Percentiles rank a stretch among this genome's conserved stretches.
phyloP scores from a whole-genome alignment of 441 rosid species.

The Erysimum cheiri region DNA sequence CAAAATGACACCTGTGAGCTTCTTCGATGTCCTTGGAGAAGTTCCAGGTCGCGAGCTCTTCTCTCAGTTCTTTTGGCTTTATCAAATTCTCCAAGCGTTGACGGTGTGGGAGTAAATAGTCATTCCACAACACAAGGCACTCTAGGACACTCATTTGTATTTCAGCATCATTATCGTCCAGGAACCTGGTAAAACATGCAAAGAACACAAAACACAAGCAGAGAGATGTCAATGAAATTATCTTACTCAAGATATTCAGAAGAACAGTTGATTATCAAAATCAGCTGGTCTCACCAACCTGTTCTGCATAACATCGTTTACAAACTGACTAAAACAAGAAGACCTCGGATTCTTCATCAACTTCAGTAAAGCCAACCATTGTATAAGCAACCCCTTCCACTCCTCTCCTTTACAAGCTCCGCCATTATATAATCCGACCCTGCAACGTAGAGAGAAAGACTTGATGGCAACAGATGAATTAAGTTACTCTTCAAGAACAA shows the following conservation, averaged over 20 bases:
- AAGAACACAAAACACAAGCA: conserved; percentile 25
- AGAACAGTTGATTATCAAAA: conserved; percentile 17
- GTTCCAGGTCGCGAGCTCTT: conserved; percentile 91
- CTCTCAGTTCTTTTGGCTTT: conserved; percentile 69
- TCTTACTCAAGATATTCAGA: conserved; percentile 18
- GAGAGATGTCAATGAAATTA: conserved; percentile 28
- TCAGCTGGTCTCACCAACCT: conserved; percentile 57
- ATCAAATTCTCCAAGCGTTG: conserved; percentile 82
- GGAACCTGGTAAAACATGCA: conserved; percentile 62
- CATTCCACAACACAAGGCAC: conserved; percentile 83
- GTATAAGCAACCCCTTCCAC: conserved; percentile 80
- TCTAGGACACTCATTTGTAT: conserved; percentile 81
- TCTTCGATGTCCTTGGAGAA: conserved; percentile 74
- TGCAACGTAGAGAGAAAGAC: conserved; percentile 44
- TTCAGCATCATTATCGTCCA: conserved; percentile 88
- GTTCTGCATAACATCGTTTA: conserved; percentile 73
- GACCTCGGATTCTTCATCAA: conserved; percentile 75
- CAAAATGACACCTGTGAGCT: conserved; percentile 65
- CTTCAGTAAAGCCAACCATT: conserved; percentile 85
- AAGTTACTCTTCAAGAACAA: conserved; percentile 14
- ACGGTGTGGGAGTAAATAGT: conserved; percentile 70
- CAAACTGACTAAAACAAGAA: conserved; percentile 61
- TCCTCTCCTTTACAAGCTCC: conserved; percentile 70
- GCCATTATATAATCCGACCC: conserved; percentile 65
- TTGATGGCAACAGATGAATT: conserved; percentile 22